Evolutionary conservation across 2,329 filamentous ascomycete species (phyloP).

Genomic region (Fusarium lateritium): DNA sequence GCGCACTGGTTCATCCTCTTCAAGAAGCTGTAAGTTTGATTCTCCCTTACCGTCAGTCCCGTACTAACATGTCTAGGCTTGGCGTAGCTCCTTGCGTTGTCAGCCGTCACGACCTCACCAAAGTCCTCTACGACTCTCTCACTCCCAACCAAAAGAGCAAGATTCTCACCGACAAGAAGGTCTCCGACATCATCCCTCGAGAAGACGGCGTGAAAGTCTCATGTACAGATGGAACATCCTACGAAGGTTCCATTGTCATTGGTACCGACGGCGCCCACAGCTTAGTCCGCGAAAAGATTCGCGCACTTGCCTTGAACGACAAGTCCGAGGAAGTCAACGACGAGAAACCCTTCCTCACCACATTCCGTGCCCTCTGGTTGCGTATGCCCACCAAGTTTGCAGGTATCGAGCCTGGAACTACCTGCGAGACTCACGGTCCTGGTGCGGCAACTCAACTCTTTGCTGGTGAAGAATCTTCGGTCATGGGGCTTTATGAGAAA

Average conservation of each 20-base stretch:
- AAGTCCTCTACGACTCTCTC: slow-evolving; percentile 52
- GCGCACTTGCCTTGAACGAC: slow-evolving; percentile 47
- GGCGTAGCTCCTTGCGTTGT: slow-evolving; percentile 50
- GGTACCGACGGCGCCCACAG: slow-evolving; percentile 45
- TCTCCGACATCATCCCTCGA: slow-evolving; percentile 28
- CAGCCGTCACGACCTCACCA: slow-evolving; percentile 55
- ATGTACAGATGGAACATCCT: slow-evolving; percentile 37
- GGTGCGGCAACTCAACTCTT: slow-evolving; percentile 39
- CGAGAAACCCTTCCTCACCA: slow-evolving; percentile 51
- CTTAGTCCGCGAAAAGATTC: slow-evolving; percentile 35
- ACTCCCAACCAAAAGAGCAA: slow-evolving; percentile 47
- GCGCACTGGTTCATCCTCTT: slow-evolving; percentile 41
- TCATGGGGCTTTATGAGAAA: slow-evolving; percentile 40
- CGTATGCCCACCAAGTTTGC: slow-evolving; percentile 46
- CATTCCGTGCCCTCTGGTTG: slow-evolving; percentile 55
- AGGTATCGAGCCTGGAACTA: slow-evolving; percentile 40
- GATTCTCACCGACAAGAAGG: slow-evolving; percentile 32
- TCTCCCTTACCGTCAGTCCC: accelerated
- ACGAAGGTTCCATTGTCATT: slow-evolving; percentile 40
- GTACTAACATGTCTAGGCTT: slow-evolving; percentile 35
- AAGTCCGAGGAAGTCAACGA: slow-evolving; percentile 39
- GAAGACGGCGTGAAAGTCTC: slow-evolving; percentile 30
- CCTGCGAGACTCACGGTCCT: slow-evolving; percentile 51
- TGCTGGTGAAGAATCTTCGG: slow-evolving; percentile 28
- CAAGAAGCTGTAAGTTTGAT: slow-evolving; percentile 45